Conservation (phyloP, 2,329 filamentous ascomycete species). For the Magnaporthiopsis poae region DNA sequence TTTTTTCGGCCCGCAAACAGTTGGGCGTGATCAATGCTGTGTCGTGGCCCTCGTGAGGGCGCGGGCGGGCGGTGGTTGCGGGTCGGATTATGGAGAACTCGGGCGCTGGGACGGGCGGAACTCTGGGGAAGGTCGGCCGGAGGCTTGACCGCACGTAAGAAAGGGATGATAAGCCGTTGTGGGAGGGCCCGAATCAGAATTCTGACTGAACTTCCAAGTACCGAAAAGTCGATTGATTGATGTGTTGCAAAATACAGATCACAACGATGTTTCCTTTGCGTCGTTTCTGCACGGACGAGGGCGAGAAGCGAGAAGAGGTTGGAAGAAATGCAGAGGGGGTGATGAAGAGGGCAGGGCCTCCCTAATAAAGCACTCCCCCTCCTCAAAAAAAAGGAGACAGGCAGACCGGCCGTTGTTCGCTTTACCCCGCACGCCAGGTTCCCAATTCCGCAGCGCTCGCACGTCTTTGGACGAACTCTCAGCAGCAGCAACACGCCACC, state of each 20-base stretch:
- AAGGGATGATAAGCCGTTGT: not conserved
- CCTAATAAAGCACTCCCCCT: not conserved
- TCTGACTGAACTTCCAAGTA: not conserved
- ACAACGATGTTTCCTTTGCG: not conserved
- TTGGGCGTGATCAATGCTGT: not conserved
- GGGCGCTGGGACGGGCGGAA: not conserved
- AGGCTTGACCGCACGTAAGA: not conserved
- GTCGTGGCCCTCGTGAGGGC: not conserved
- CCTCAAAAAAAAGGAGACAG: not conserved
- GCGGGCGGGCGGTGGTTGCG: not conserved
- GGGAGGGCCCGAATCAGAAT: not conserved
- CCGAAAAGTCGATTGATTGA: not conserved
- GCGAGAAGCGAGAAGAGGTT: not conserved
- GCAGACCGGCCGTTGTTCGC: not conserved
- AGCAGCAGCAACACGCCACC: not conserved
- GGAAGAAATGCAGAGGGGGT: too few relatives aligned
- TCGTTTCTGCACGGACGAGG: not conserved
- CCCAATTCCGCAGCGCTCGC: not conserved
- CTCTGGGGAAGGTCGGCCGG: not conserved
- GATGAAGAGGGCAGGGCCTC: too few relatives aligned
- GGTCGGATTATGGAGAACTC: slow-evolving; percentile 6
- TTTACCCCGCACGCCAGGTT: not conserved
- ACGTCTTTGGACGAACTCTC: not conserved
- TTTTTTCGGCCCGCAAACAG: not conserved
- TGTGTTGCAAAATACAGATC: not conserved